These are phyloP conservation scores for Paraphoma chrysanthemicola DNA, from an alignment of 2,329 filamentous ascomycete species.

Conservation along the genomic window DNA sequence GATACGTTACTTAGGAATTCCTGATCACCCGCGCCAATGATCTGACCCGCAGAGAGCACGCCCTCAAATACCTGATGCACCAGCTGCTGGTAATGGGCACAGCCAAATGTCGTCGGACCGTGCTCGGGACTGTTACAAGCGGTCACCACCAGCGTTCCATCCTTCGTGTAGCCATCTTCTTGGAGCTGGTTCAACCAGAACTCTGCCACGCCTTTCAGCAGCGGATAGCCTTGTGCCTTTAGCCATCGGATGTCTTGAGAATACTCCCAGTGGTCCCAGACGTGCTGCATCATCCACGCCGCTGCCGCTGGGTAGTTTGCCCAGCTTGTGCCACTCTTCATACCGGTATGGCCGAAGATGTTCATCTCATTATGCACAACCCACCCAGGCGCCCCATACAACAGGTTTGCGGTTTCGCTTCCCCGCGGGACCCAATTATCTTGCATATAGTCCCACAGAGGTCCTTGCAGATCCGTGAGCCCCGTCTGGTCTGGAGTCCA, in stretches of 20 bases:
- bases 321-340: conserved; percentile 55
- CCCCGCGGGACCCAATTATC: conserved; percentile 63
- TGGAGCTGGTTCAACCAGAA: conserved; percentile 65
- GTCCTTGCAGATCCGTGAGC: conserved; percentile 53
- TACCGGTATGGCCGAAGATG: conserved; percentile 64
- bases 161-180: conserved; percentile 57
- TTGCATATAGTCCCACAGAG: conserved; percentile 62
- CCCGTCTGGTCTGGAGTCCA: conserved; percentile 64
- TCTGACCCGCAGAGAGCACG: conserved; percentile 24
- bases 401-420: conserved; percentile 58
- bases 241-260: conserved; percentile 57
- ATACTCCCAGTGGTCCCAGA: conserved; percentile 65
- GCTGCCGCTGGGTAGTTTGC: conserved; percentile 56
- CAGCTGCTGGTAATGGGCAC: conserved; percentile 62
- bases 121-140: conserved; percentile 67
- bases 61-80: conserved; percentile 51
- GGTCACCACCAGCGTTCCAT: conserved; percentile 62
- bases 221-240: conserved; percentile 56
- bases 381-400: conserved; percentile 64
- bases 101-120: conserved; percentile 59
- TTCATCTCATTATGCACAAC: conserved; percentile 66
- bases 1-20: conserved; percentile 49
- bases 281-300: conserved; percentile 68
- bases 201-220: conserved; percentile 61
- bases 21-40: conserved; percentile 34